Conservation (phyloP, 306 rosid genomes). For the Erythrophleum fordii region DNA sequence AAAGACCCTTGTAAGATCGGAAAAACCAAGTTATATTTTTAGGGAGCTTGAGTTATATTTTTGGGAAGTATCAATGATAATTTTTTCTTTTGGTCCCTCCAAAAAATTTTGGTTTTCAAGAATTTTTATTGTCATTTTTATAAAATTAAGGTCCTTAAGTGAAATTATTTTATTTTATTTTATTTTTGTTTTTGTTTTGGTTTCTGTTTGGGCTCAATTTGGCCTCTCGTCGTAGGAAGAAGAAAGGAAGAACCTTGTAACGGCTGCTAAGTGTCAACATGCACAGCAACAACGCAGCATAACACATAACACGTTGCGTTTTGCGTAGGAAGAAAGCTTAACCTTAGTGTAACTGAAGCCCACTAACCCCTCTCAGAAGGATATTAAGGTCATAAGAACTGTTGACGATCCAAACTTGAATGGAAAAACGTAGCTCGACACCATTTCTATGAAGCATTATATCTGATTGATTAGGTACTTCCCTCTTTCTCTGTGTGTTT, state of each 20-base stretch:
- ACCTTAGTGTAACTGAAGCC: not conserved
- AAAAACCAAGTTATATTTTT: too few relatives aligned
- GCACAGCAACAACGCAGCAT: not conserved
- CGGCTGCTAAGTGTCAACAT: slow-evolving; percentile 15
- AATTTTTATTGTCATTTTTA: too few relatives aligned
- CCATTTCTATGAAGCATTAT: not conserved
- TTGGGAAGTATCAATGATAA: too few relatives aligned
- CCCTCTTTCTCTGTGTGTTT: not conserved
- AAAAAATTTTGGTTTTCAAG: too few relatives aligned
- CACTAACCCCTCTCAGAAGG: not conserved
- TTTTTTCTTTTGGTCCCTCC: too few relatives aligned
- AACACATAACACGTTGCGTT: not conserved
- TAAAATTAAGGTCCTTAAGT: too few relatives aligned
- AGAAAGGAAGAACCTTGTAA: not conserved
- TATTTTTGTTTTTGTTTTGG: too few relatives aligned
- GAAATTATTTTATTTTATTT: too few relatives aligned
- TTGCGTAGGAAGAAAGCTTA: not conserved
- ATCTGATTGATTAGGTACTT: not conserved
- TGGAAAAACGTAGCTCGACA: not conserved
- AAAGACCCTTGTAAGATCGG: too few relatives aligned
- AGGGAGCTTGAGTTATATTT: too few relatives aligned
- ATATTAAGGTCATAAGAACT: not conserved
- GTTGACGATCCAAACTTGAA: not conserved
- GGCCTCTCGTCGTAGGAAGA: too few relatives aligned
- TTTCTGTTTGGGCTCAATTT: too few relatives aligned